These are phyloP conservation scores for Purpureocillium takamizusanense DNA, from an alignment of 2,329 filamentous ascomycete species.

Conservation along the genomic window DNA sequence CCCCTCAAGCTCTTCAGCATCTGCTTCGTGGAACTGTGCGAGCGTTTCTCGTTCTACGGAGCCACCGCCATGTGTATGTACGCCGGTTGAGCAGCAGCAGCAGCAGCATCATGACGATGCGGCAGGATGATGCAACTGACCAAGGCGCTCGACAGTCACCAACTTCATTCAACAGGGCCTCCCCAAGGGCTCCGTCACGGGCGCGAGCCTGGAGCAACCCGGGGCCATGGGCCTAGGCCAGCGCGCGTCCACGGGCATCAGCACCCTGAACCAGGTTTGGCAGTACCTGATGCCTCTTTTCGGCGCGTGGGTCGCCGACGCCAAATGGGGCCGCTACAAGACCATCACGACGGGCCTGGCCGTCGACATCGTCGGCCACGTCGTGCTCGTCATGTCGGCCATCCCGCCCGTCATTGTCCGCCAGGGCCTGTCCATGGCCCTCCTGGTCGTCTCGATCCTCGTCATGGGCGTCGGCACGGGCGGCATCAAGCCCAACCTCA, in stretches of 20 bases:
- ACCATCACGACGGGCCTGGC: slow-evolving; percentile 56
- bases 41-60: slow-evolving; percentile 67
- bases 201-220: slow-evolving; percentile 28
- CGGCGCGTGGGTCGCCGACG: slow-evolving; percentile 40
- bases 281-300: slow-evolving; percentile 50
- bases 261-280: slow-evolving; percentile 48
- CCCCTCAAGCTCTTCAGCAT: slow-evolving; percentile 53
- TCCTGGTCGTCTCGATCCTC: slow-evolving; percentile 52
- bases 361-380: slow-evolving; percentile 55
- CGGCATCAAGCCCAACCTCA: slow-evolving; percentile 68
- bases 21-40: slow-evolving; percentile 60
- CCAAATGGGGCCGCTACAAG: slow-evolving; percentile 59
- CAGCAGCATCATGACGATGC: no score
- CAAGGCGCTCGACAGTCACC: slow-evolving; percentile 27
- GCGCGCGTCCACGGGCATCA: slow-evolving; percentile 36
- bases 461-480: slow-evolving; percentile 54
- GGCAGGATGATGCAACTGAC: slow-evolving; percentile 28
- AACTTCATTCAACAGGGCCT: slow-evolving; percentile 56
- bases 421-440: slow-evolving; percentile 45
- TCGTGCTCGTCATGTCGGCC: slow-evolving; percentile 58
- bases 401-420: slow-evolving; percentile 52
- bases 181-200: slow-evolving; percentile 44
- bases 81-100: no score
- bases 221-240: slow-evolving; percentile 51
- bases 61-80: slow-evolving; percentile 54